These are phyloP conservation scores for Skeletonema marinoi DNA, from an alignment of 108 stramenopile genomes.

Conservation along the genomic window DNA sequence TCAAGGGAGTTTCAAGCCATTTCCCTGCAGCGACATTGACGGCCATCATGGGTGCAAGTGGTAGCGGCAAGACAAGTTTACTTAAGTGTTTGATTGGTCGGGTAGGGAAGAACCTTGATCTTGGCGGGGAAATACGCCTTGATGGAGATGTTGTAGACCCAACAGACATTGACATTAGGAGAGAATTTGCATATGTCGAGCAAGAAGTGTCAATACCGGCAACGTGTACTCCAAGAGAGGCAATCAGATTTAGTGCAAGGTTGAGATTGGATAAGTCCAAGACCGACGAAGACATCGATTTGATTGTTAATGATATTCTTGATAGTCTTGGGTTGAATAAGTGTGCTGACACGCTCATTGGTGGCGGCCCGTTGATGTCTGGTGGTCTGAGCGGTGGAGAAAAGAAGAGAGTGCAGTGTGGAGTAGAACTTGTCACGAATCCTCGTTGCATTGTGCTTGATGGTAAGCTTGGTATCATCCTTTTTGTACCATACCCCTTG, in stretches of 20 bases:
- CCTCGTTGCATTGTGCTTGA: slow-evolving; percentile 68
- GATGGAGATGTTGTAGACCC: slow-evolving; percentile 51
- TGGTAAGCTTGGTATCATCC: slow-evolving; percentile 48
- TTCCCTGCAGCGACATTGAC: slow-evolving; percentile 60
- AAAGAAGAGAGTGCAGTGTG: slow-evolving; percentile 52
- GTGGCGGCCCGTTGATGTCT: slow-evolving; percentile 51
- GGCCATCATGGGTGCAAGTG: slow-evolving; percentile 58
- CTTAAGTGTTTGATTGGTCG: slow-evolving; percentile 73
- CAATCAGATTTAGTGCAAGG: slow-evolving; percentile 36
- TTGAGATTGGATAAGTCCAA: slow-evolving; percentile 24
- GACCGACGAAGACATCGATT: slow-evolving; percentile 16
- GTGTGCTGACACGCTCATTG: slow-evolving; percentile 4
- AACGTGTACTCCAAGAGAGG: slow-evolving; percentile 43
- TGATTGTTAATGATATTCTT: slow-evolving; percentile 48
- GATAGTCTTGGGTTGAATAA: slow-evolving; percentile 31
- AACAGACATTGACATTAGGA: slow-evolving; percentile 34
- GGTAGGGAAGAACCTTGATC: slow-evolving; percentile 15
- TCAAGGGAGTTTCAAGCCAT: slow-evolving; percentile 60
- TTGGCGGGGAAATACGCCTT: slow-evolving; percentile 45
- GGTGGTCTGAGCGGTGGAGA: slow-evolving; percentile 69
- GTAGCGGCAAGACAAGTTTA: slow-evolving; percentile 65
- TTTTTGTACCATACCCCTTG: no score
- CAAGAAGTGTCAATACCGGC: slow-evolving; percentile 43
- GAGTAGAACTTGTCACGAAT: slow-evolving; percentile 41
- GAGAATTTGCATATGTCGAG: slow-evolving; percentile 20